Base-by-base conservation (phyloP, 1,284 basidiomycete species). In the Heterobasidion occidentale region DNA sequence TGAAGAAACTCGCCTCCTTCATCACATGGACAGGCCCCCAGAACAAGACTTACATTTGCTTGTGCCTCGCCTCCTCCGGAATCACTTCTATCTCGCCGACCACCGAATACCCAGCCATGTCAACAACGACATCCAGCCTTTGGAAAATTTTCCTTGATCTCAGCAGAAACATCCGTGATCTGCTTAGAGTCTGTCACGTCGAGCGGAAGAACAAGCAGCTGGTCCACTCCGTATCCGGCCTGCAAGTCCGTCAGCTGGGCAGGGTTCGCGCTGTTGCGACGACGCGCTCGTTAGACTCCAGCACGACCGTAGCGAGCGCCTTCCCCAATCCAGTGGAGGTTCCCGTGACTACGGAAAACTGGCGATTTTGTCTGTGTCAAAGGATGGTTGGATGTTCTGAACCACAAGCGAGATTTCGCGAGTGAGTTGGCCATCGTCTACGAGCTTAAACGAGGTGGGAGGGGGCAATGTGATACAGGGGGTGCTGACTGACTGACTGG, bases 101-200 rank as follows among this genome's bases (percentile, higher is more conserved):
- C 2, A 71, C 52, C 2, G 60, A 69, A 47, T 66, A 69, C 7
- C 71, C 71, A 3, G 73, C 71, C 54, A 73, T 74, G 59, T 73
- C 74, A 12, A 72, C 67, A 3, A 76, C 70, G 3, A 76, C 67
- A 58, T 75, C 73, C 27, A 74, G 61, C 2, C 71, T 59, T 12
- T 69, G 56, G 56, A 73, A 74, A 42, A 20, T 64, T 60, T 14
- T 62, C 56, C 36, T 68, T 53, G 12, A 66, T 67, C 8, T 51
- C 53, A 44, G 63, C 59, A 59, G 75, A 71, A 5, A 70, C 72
- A 3, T 47, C 51, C 15, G 59, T 60, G 59, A 75, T 66, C 36
- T 70, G 61, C 3, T 59, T 57, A 9, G 57, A 51, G 19, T 63
- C 59, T 2, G 67, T 65, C 5, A 75, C 68, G 57, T 68, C 68